Evolutionary conservation across 805 yeast species (phyloP).

Genomic region (Spathaspora passalidarum): DNA sequence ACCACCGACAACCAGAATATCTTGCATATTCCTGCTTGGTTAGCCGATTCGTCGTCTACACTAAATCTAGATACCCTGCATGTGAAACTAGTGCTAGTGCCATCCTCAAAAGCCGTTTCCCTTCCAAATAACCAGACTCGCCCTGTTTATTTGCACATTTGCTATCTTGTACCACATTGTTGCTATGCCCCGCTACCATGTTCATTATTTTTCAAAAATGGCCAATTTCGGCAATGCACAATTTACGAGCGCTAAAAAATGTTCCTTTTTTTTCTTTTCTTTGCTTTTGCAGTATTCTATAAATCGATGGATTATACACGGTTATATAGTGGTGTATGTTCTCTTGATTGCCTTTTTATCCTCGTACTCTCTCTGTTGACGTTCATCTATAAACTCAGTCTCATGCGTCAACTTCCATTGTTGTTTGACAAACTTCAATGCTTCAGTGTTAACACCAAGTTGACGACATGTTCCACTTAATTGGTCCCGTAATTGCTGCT

Average conservation of each 20-base stretch:
- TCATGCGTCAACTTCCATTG: conserved; percentile 81
- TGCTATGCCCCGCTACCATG: too few species aligned
- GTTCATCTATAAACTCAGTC: conserved; percentile 68
- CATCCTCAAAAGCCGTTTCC: too few species aligned
- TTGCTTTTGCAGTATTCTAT: neutral
- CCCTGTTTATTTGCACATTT: too few species aligned
- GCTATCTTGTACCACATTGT: too few species aligned
- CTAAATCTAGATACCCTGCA: too few species aligned
- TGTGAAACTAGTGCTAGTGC: too few species aligned
- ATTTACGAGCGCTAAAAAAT: neutral
- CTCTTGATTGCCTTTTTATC: conserved; percentile 67
- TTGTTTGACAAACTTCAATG: conserved; percentile 65
- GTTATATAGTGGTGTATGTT: conserved; percentile 51
- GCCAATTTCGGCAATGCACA: neutral
- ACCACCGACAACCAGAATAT: too few species aligned
- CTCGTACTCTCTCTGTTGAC: conserved; percentile 50
- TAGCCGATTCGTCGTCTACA: too few species aligned
- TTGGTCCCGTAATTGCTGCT: conserved; percentile 55
- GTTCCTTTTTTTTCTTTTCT: neutral
- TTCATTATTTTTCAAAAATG: neutral
- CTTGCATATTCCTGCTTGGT: too few species aligned
- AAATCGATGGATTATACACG: neutral
- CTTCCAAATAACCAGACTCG: too few species aligned
- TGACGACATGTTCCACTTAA: conserved; percentile 51
- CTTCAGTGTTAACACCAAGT: conserved; percentile 83